Evolutionary conservation across 139 green algal genomes (phyloP), one percentile per base, ranked within the genome.

Genomic region (Pleodorina starrii): DNA sequence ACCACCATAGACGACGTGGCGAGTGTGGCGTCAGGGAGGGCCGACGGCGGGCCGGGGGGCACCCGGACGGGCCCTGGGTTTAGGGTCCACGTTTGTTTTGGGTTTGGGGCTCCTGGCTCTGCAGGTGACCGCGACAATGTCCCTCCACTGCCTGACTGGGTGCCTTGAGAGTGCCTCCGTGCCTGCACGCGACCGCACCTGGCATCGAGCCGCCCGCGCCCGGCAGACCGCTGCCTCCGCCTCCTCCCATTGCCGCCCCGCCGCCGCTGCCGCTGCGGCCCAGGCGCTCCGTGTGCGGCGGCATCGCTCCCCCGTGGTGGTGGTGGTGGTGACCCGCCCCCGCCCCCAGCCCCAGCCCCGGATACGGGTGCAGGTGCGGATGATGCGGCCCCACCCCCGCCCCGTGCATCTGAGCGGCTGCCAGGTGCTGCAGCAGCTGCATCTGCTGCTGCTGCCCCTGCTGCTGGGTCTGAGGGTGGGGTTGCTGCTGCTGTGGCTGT

Each of bases 121-220:
- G n/a, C n/a, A n/a, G n/a, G n/a, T n/a, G n/a, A n/a, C n/a, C n/a
- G n/a, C n/a, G n/a, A n/a, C n/a, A n/a, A n/a, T n/a, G n/a, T n/a
- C n/a, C n/a, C n/a, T n/a, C n/a, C n/a, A n/a, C n/a, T n/a, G n/a
- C n/a, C n/a, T n/a, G n/a, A n/a, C n/a, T n/a, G n/a, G n/a, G n/a
- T n/a, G n/a, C n/a, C n/a, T n/a, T n/a, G n/a, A n/a, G n/a, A n/a
- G n/a, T n/a, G n/a, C n/a, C n/a, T n/a, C n/a, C n/a, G n/a, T n/a
- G n/a, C n/a, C n/a, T n/a, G n/a, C n/a, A n/a, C n/a, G 6, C 29
- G 25, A 76, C 32, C 68, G 16, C 32, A 76, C 68, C 68, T 60
- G 73, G 73, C 73, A 44, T 36, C 73, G 73, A 57, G 73, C 73
- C 73, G 23, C 73, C 73, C 27, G 42, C 73, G 73, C 73, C 43